A percentile compares a stretch with the other conserved stretches of the same genome.
Conservation (phyloP, 345 rosid species). For the Corymbia maculata region DNA sequence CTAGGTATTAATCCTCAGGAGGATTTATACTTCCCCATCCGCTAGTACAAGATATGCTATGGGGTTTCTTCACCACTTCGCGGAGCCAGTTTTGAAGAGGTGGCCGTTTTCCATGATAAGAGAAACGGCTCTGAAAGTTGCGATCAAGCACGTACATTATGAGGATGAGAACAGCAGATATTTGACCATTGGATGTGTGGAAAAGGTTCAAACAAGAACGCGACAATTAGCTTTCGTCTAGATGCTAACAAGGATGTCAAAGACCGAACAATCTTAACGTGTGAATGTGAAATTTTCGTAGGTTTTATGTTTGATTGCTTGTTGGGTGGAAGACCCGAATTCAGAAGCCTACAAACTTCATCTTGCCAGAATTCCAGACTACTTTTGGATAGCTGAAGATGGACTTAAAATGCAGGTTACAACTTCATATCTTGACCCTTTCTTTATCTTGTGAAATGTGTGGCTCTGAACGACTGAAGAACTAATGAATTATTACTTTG, state of each 20-base stretch:
- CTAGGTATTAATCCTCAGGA: slow-evolving; percentile 12
- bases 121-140: slow-evolving; percentile 33
- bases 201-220: slow-evolving; percentile 25
- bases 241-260: not conserved
- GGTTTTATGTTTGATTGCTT: slow-evolving; percentile 45
- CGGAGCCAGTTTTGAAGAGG: slow-evolving; percentile 25
- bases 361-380: slow-evolving; percentile 55
- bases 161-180: slow-evolving; percentile 55
- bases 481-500: not conserved
- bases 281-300: not conserved
- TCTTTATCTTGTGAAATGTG: not conserved
- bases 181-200: slow-evolving; percentile 42
- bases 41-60: slow-evolving; percentile 32
- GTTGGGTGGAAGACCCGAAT: slow-evolving; percentile 62
- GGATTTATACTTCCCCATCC: slow-evolving; percentile 55
- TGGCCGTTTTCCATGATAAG: slow-evolving; percentile 64
- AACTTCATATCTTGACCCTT: not conserved
- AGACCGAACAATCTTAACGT: not conserved
- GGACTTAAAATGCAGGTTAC: slow-evolving; percentile 52
- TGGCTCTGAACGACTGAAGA: not conserved
- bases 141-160: slow-evolving; percentile 45
- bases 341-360: slow-evolving; percentile 46
- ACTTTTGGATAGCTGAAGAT: slow-evolving; percentile 66
- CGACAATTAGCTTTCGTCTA: not conserved
- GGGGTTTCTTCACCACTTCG: slow-evolving; percentile 32